Evolutionary conservation across 805 yeast species (phyloP).

Genomic region (Sugiyamaella valdiviana): DNA sequence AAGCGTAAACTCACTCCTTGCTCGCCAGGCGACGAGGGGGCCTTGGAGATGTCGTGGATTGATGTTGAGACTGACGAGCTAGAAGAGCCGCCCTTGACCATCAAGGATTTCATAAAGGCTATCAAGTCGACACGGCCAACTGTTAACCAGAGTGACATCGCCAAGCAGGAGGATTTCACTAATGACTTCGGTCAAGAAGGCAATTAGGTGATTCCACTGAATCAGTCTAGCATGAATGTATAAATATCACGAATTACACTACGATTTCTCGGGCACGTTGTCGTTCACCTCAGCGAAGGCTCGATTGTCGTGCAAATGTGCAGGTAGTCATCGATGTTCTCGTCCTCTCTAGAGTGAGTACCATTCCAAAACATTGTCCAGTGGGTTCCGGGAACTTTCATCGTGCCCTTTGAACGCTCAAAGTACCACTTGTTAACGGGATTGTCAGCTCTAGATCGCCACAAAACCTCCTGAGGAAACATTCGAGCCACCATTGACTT

Average conservation of each 20-base stretch:
- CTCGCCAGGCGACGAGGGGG: constrained; percentile 90
- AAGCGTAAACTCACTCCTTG: constrained; percentile 69
- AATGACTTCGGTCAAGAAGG: constrained; percentile 98
- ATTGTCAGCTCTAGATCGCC: constrained; percentile 84
- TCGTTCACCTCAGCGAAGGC: constrained; percentile 43
- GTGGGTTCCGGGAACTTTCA: constrained; percentile 38
- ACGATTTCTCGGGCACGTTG: background rate
- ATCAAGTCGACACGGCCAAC: constrained; percentile 91
- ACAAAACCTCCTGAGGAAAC: constrained; percentile 67
- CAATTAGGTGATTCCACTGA: constrained; percentile 40
- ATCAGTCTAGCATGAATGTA: background rate
- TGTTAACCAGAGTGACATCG: constrained; percentile 77
- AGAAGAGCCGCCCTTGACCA: constrained; percentile 79
- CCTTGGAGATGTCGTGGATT: constrained; percentile 89
- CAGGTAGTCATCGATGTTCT: constrained; percentile 42
- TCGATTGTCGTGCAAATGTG: constrained; percentile 50
- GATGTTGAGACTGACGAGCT: constrained; percentile 84
- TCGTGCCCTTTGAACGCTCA: constrained; percentile 75
- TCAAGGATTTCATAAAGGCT: constrained; percentile 91
- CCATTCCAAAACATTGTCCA: constrained; percentile 45
- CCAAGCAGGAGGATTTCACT: constrained; percentile 80
- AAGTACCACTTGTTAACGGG: constrained; percentile 98
- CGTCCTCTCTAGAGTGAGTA: constrained; percentile 24
- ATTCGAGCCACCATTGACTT: constrained; percentile 61
- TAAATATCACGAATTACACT: background rate